A percentile compares a stretch with the other conserved stretches of the same genome.
Conservation (phyloP, 306 rosid genomes). For the Prunus dulcis region DNA sequence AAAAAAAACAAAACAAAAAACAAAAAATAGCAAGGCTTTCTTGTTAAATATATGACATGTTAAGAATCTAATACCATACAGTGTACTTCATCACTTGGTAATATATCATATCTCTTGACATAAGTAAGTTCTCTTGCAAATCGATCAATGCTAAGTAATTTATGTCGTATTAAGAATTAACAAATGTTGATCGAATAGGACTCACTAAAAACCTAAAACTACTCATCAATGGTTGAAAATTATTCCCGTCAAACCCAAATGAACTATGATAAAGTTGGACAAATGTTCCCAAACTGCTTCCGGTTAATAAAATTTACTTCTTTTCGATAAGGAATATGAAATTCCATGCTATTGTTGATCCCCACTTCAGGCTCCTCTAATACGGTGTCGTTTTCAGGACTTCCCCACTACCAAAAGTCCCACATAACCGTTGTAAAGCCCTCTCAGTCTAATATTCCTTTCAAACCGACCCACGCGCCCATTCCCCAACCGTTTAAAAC, state of each 20-base stretch:
- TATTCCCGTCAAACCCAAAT: background rate
- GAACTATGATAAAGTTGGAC: background rate
- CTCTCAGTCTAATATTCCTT: background rate
- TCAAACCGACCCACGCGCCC: constrained; percentile 18
- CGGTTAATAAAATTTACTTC: background rate
- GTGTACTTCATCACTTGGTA: rapidly evolving
- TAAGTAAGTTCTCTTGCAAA: background rate
- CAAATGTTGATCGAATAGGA: background rate
- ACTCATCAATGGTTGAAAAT: background rate
- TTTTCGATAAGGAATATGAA: background rate
- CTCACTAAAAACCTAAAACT: background rate
- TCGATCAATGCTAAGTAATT: too few relatives aligned
- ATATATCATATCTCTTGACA: rapidly evolving
- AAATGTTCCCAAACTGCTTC: background rate
- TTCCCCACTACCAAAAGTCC: background rate
- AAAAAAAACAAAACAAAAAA: background rate
- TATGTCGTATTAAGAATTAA: background rate
- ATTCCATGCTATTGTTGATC: background rate
- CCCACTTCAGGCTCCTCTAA: background rate
- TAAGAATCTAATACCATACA: background rate
- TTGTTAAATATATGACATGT: background rate
- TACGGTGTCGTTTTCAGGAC: background rate
- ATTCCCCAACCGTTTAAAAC: constrained; percentile 22
- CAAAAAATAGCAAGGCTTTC: background rate
- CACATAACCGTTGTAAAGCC: background rate